phyloP scores from a whole-genome alignment of 106 monocot species.

The Hemerocallis citrina region DNA sequence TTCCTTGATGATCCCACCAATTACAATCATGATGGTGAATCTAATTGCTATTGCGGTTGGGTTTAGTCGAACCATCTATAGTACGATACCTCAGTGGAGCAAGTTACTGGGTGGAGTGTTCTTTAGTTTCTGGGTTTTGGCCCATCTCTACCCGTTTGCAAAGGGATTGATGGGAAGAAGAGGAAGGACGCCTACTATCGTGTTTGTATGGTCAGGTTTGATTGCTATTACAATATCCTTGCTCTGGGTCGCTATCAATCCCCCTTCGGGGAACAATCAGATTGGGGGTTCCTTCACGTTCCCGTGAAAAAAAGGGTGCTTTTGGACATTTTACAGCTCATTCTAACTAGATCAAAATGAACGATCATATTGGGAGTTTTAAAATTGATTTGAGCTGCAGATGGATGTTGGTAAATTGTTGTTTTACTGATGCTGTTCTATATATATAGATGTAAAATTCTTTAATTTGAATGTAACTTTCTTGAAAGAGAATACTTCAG shows the following conservation, averaged over 20 bases:
- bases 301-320: too few species aligned
- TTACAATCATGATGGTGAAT: slow-evolving; percentile 65
- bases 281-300: background rate
- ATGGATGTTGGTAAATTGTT: too few species aligned
- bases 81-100: slow-evolving; percentile 62
- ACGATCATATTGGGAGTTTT: too few species aligned
- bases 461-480: too few species aligned
- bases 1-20: slow-evolving; percentile 38
- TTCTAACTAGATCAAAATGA: too few species aligned
- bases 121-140: slow-evolving; percentile 23
- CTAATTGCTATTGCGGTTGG: slow-evolving; percentile 49
- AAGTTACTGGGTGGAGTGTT: slow-evolving; percentile 9
- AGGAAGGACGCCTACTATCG: slow-evolving; percentile 45
- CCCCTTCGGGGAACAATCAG: slow-evolving; percentile 1
- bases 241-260: slow-evolving; percentile 27
- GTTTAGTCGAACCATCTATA: slow-evolving; percentile 48
- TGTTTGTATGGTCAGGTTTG: slow-evolving; percentile 55
- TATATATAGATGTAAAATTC: too few species aligned
- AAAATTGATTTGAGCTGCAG: too few species aligned
- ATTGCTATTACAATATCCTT: slow-evolving; percentile 49
- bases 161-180: slow-evolving; percentile 53
- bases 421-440: too few species aligned
- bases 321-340: too few species aligned
- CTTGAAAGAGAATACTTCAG: too few species aligned
- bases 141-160: slow-evolving; percentile 54